Evolutionary conservation across 2,329 filamentous ascomycete species (phyloP).

Genomic region (Sporothrix inflata): DNA sequence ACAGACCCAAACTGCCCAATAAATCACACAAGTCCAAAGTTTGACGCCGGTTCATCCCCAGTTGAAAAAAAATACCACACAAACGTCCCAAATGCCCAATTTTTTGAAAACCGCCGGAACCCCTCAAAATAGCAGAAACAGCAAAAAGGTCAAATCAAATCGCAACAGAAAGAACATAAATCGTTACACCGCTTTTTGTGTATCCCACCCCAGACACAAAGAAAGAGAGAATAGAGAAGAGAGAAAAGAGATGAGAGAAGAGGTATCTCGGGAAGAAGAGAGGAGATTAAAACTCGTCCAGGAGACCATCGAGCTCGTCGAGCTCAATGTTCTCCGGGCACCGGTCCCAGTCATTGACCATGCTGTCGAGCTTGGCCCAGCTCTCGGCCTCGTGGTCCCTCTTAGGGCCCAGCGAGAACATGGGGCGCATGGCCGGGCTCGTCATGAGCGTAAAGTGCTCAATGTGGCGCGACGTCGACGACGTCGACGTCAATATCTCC

Average conservation of each 20-base stretch:
- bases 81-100: constrained; percentile 15
- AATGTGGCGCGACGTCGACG: constrained; percentile 28
- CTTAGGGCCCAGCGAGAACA: constrained; percentile 48
- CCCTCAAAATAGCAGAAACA: constrained; percentile 5
- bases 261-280: background rate
- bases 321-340: constrained; percentile 89
- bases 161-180: constrained; percentile 10
- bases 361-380: constrained; percentile 50
- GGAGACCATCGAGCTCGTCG: constrained; percentile 87
- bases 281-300: constrained; percentile 68
- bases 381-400: constrained; percentile 47
- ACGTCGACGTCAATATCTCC: constrained; percentile 37
- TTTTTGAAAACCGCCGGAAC: constrained; percentile 7
- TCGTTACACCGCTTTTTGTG: constrained; percentile 24
- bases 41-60: background rate
- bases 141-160: background rate
- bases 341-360: constrained; percentile 61
- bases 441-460: constrained; percentile 50
- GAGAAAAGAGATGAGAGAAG: background rate
- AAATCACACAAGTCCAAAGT: background rate
- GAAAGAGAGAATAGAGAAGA: background rate
- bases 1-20: background rate
- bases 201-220: constrained; percentile 12
- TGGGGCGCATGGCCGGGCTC: constrained; percentile 60
- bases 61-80: constrained; percentile 5